A percentile compares a stretch with the other conserved stretches of the same genome.
Evolutionary conservation across 495 filamentous ascomycete species (phyloP).

Genomic region (Penicillium desertorum): DNA sequence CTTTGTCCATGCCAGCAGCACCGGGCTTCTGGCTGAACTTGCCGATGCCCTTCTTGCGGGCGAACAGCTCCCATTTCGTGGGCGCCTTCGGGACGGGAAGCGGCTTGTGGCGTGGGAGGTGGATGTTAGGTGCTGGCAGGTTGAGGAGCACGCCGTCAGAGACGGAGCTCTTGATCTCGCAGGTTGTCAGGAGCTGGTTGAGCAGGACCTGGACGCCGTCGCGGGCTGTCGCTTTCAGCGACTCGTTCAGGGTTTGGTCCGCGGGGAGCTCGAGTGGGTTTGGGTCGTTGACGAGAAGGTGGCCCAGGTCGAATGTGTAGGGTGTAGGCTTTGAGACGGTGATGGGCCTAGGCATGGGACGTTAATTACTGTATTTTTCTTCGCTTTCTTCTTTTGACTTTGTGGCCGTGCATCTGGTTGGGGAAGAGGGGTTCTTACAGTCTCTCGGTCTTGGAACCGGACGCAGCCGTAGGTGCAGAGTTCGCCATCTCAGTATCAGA

Average conservation of each 20-base stretch:
- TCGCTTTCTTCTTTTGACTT: neutral
- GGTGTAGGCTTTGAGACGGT: constrained; percentile 79
- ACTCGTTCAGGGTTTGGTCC: constrained; percentile 39
- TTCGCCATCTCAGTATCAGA: constrained; percentile 34
- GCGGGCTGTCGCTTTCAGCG: constrained; percentile 68
- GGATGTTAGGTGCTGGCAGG: constrained; percentile 66
- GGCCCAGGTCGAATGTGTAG: constrained; percentile 88
- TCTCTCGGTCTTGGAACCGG: constrained; percentile 39
- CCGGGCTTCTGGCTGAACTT: constrained; percentile 47
- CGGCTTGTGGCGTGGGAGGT: constrained; percentile 85
- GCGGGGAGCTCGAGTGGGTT: constrained; percentile 65
- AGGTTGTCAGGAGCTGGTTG: constrained; percentile 83
- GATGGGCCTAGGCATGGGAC: constrained; percentile 44
- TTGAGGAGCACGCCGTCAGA: constrained; percentile 68
- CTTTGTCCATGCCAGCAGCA: constrained; percentile 45
- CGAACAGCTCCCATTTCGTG: constrained; percentile 94
- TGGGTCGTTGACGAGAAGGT: constrained; percentile 76
- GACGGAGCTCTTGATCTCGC: constrained; percentile 65
- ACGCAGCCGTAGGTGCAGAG: constrained; percentile 20
- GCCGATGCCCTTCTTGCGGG: constrained; percentile 89
- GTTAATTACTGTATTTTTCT: constrained; percentile 16
- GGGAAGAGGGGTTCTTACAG: constrained; percentile 33
- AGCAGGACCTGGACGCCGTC: constrained; percentile 86
- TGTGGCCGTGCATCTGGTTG: constrained; percentile 4
- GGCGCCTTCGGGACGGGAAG: constrained; percentile 73